A percentile compares a stretch with the other conserved stretches of the same genome.
phyloP scores from a whole-genome alignment of 1,284 basidiomycete species.

The Papiliotrema nemorosa region DNA sequence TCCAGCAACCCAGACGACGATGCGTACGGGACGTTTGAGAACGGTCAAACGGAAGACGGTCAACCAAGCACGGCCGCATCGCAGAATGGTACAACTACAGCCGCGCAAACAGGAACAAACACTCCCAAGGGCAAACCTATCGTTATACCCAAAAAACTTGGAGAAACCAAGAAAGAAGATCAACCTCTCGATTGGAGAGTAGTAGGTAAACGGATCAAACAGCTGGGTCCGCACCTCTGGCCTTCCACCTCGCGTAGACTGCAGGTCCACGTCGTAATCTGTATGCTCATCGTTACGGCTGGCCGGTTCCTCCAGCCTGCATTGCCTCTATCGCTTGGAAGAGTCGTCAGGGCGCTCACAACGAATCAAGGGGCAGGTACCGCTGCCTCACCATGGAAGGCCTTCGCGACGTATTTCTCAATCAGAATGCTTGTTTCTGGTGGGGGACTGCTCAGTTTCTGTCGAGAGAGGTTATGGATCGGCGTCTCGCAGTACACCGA shows the following conservation, averaged over 20 bases:
- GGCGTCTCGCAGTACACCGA: slow-evolving; percentile 93
- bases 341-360: slow-evolving; percentile 31
- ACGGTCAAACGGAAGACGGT: background rate
- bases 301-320: slow-evolving; percentile 31
- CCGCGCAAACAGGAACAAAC: slow-evolving; percentile 8
- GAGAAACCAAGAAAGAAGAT: slow-evolving; percentile 34
- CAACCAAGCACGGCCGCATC: background rate
- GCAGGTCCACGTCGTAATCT: slow-evolving; percentile 31
- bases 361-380: slow-evolving; percentile 9
- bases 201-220: slow-evolving; percentile 30
- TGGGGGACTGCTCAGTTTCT: slow-evolving; percentile 66
- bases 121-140: slow-evolving; percentile 19
- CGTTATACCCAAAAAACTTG: slow-evolving; percentile 39
- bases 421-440: slow-evolving; percentile 27
- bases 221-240: slow-evolving; percentile 40
- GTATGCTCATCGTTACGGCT: slow-evolving; percentile 25
- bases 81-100: background rate
- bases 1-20: background rate
- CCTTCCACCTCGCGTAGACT: slow-evolving; percentile 38
- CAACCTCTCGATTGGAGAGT: slow-evolving; percentile 27
- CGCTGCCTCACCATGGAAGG: slow-evolving; percentile 21
- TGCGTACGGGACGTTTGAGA: slow-evolving; percentile 34
- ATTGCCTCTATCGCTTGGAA: slow-evolving; percentile 32
- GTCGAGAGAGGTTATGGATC: slow-evolving; percentile 94
- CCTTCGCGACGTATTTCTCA: slow-evolving; percentile 30